Evolutionary conservation across 2,329 filamentous ascomycete genomes (phyloP), one percentile per base, ranked within the genome.

Genomic region (Tolypocladium nubicola): DNA sequence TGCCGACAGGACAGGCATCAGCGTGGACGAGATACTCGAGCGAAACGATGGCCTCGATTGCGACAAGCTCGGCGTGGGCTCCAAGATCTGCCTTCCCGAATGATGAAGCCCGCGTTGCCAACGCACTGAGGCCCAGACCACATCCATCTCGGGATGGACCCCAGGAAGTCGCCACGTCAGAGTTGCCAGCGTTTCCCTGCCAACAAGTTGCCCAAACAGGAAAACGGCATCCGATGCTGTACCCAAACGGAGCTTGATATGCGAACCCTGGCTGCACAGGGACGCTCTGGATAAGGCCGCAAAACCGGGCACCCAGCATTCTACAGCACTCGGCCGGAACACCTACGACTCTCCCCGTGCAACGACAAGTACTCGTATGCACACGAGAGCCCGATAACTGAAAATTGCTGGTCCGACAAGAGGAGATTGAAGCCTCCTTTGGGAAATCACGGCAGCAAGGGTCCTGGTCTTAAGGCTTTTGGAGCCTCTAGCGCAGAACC

Each of bases 11-110:
- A 66, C 71, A 58, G 70, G 70, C n/a, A 58, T 78, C 57, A 69
- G 67, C 47, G 69, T 83, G 26, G 75, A 79, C 16, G 73, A 74
- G 23, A 63, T 84, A 37, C n/a, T 77, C 59, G 65, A 64, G 30
- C 63, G 73, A 41, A 83, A 84, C 57, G 53, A 67, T 23, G 71
- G 68, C 1, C 62, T 83, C 13, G 68, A 79, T 56, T 84, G 81
- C 63, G 74, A 78, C 30, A 67, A 63, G 45, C 63, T 84, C 57
- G 54, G 47, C 37, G 60, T 76, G 35, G 78, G 78, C 16, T 65
- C 68, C 33, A 61, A 65, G 8, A 70, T 82, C 45, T 82, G 80
- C 64, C 65, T 82, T 21, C 76, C 77, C 30, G 47, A 55, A 9
- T 55, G 41, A 40, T 14, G n/a, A 16, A 9, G 19, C 4, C 30